Conservation (phyloP, 169 alveolate genomes). For the Eimeria acervulina region DNA sequence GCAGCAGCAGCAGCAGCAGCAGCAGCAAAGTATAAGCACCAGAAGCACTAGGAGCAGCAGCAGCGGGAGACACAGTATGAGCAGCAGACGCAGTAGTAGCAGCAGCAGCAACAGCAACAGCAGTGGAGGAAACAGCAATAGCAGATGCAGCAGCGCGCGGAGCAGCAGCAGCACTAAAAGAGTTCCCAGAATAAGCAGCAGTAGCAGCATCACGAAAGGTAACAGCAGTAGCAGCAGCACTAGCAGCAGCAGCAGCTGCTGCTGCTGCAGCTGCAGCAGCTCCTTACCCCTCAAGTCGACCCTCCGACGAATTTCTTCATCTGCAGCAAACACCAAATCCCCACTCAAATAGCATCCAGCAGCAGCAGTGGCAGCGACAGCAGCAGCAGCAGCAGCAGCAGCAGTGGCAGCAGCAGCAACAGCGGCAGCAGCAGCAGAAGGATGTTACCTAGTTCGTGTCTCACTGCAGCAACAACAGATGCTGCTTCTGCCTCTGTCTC, state of each 20-base stretch:
- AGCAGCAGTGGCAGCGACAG: not conserved
- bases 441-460: not conserved
- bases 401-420: constrained; percentile 8
- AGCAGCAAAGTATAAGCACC: not conserved
- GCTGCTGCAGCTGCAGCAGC: not conserved
- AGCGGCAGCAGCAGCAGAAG: not conserved
- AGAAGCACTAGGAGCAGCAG: not conserved
- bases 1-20: constrained; percentile 31
- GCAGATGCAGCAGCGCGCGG: too few species aligned
- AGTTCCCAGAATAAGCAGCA: too few species aligned
- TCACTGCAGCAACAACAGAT: too few species aligned
- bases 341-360: not conserved
- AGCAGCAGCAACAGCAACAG: too few species aligned
- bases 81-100: not conserved
- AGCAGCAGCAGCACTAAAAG: too few species aligned
- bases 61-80: not conserved
- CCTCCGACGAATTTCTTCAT: not conserved
- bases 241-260: too few species aligned
- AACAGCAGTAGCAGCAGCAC: too few species aligned
- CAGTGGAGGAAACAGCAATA: too few species aligned
- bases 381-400: constrained; percentile 37
- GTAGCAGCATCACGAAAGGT: too few species aligned
- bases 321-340: not conserved
- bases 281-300: not conserved
- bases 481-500: constrained; percentile 13